phyloP scores from a whole-genome alignment of 192 early-diverging fungal genomes.

The Coemansia sp. region DNA sequence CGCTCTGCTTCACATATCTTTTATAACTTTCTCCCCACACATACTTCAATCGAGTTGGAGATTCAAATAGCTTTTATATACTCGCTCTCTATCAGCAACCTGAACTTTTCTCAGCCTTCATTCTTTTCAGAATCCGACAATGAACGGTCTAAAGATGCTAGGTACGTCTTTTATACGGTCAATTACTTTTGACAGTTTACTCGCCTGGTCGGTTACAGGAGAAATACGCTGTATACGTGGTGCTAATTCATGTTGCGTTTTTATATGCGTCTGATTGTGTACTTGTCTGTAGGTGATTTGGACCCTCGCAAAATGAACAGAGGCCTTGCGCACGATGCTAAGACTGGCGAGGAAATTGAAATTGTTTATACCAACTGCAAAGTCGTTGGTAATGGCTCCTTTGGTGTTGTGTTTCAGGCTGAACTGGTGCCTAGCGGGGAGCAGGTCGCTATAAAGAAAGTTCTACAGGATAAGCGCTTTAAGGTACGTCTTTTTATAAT shows the following conservation, averaged over 20 bases:
- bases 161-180: constrained; percentile 23
- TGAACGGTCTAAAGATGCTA: constrained; percentile 55
- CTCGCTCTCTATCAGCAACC: not conserved
- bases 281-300: constrained; percentile 33
- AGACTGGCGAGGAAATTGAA: constrained; percentile 79
- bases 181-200: not conserved
- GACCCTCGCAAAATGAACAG: constrained; percentile 70
- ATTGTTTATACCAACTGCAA: constrained; percentile 89
- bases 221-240: too few relatives aligned
- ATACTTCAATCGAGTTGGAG: not conserved
- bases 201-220: not conserved
- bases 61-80: not conserved
- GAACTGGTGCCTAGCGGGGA: constrained; percentile 77
- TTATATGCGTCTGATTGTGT: not conserved
- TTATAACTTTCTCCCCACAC: not conserved
- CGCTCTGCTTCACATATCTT: not conserved
- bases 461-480: constrained; percentile 97
- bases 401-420: constrained; percentile 97
- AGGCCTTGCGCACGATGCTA: constrained; percentile 84
- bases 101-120: not conserved
- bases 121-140: constrained; percentile 20
- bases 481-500: constrained; percentile 57
- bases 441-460: constrained; percentile 96
- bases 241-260: too few relatives aligned
- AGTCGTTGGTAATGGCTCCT: constrained; percentile 95